Percentiles rank a stretch among this genome's conserved stretches.
Conservation (phyloP, 2,329 filamentous ascomycete genomes). For the Stemphylium vesicarium region DNA sequence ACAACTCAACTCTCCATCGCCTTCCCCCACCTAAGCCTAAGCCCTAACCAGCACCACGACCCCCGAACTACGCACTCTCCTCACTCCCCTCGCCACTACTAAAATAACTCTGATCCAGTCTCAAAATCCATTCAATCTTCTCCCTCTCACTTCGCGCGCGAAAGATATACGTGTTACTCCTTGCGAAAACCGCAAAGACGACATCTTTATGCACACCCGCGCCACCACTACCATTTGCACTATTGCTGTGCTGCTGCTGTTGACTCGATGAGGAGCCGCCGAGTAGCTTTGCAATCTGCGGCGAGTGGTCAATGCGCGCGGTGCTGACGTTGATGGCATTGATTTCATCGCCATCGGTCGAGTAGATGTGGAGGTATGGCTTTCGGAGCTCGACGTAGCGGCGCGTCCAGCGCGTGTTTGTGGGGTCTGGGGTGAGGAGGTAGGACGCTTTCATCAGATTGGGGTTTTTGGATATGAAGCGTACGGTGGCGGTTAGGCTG, state of each 20-base stretch:
- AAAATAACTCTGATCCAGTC: slow-evolving; percentile 84
- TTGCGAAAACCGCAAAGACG: slow-evolving; percentile 93
- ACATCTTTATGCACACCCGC: slow-evolving; percentile 56
- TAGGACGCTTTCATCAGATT: slow-evolving; percentile 82
- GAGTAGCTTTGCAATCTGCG: slow-evolving; percentile 81
- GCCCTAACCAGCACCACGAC: no score
- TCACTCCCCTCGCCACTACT: slow-evolving; percentile 31
- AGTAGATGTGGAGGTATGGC: slow-evolving; percentile 92
- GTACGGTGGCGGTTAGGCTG: slow-evolving; percentile 76
- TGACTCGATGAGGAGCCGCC: slow-evolving; percentile 22
- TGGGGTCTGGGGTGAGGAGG: slow-evolving; percentile 81
- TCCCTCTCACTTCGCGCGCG: slow-evolving; percentile 86
- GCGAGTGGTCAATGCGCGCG: slow-evolving; percentile 88
- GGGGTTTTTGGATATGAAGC: slow-evolving; percentile 77
- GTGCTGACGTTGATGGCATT: slow-evolving; percentile 88
- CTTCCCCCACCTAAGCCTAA: no score
- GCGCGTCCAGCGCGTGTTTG: slow-evolving; percentile 84
- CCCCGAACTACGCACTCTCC: slow-evolving; percentile 2
- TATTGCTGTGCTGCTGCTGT: slow-evolving; percentile 4
- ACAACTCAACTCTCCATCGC: no score
- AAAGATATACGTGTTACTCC: slow-evolving; percentile 94
- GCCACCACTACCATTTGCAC: slow-evolving; percentile 12
- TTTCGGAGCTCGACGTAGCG: slow-evolving; percentile 90
- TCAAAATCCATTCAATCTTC: slow-evolving; percentile 96
- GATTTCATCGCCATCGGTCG: slow-evolving; percentile 86